Percentiles rank a stretch among this genome's conserved stretches.
Evolutionary conservation across 805 yeast species (phyloP).

Genomic region (Ogataea populi-albae): DNA sequence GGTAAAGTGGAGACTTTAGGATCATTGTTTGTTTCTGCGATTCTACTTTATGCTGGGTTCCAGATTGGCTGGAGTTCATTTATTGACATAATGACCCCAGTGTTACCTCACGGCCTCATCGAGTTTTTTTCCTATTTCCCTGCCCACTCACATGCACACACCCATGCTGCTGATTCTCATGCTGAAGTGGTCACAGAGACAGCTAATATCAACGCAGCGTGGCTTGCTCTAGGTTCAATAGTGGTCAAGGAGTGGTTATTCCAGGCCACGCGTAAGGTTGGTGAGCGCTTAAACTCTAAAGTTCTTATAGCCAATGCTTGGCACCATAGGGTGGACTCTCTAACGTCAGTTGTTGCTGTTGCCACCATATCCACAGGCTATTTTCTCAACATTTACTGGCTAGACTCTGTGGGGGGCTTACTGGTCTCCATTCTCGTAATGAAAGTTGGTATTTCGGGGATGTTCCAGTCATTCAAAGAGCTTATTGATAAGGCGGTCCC

Average conservation of each 20-base stretch:
- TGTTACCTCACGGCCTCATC: constrained; percentile 58
- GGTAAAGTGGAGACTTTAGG: constrained; percentile 95
- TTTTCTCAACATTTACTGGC: constrained; percentile 71
- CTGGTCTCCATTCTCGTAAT: constrained; percentile 79
- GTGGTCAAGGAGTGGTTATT: constrained; percentile 85
- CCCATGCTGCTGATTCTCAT: constrained; percentile 38
- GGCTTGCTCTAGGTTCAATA: constrained; percentile 91
- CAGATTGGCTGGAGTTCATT: constrained; percentile 88
- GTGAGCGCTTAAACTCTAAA: constrained; percentile 73
- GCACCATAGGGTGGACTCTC: constrained; percentile 95
- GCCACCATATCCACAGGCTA: constrained; percentile 85
- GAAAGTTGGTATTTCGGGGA: constrained; percentile 79
- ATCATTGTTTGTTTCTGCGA: constrained; percentile 80
- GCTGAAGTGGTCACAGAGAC: constrained; percentile 27
- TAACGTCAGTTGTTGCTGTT: constrained; percentile 89
- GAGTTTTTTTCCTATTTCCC: constrained; percentile 52
- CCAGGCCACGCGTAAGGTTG: constrained; percentile 78
- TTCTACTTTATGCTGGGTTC: constrained; percentile 81
- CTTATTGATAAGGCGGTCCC: constrained; percentile 71
- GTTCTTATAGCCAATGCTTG: constrained; percentile 96
- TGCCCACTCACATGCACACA: constrained; percentile 54
- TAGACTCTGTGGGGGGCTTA: constrained; percentile 91
- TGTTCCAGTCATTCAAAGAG: constrained; percentile 67
- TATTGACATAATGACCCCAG: constrained; percentile 61
- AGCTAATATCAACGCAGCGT: constrained; percentile 86